Percentiles rank a stretch among this genome's conserved stretches.
phyloP scores from a whole-genome alignment of 352 stramenopile genomes.

The Salisapilia sapeloensis region DNA sequence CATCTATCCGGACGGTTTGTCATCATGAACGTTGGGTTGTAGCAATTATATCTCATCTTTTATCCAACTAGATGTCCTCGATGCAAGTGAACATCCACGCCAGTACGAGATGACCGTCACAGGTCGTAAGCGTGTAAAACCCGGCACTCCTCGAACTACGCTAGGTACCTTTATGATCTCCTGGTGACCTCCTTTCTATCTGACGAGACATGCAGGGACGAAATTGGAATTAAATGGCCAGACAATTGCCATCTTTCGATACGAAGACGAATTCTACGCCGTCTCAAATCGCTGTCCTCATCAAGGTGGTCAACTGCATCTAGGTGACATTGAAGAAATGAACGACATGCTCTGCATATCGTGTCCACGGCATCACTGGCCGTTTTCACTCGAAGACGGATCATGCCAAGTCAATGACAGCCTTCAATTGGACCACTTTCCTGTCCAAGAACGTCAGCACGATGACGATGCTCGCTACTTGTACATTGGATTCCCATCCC shows the following conservation, averaged over 20 bases:
- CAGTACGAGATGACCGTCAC: conserved; percentile 68
- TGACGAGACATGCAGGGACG: conserved; percentile 12
- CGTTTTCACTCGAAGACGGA: conserved; percentile 61
- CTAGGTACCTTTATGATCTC: conserved; percentile 18
- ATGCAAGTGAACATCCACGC: conserved; percentile 42
- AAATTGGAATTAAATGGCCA: conserved; percentile 48
- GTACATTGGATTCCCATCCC: conserved; percentile 47
- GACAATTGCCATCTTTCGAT: conserved; percentile 69
- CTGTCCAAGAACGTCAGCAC: conserved; percentile 24
- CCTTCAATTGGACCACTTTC: conserved; percentile 37
- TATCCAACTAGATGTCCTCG: conserved; percentile 36
- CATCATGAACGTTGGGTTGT: neutral
- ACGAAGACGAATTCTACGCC: conserved; percentile 40
- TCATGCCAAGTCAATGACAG: conserved; percentile 36
- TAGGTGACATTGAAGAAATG: conserved; percentile 80
- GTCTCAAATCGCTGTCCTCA: conserved; percentile 70
- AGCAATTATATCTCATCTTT: no score
- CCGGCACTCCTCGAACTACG: conserved; percentile 26
- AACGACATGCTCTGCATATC: conserved; percentile 49
- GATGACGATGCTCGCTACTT: conserved; percentile 25
- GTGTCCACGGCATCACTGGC: conserved; percentile 68
- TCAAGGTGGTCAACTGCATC: conserved; percentile 53
- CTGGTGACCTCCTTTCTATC: neutral
- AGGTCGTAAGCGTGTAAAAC: conserved; percentile 53
- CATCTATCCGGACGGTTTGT: conserved; percentile 32